Conservation (phyloP, 768 basidiomycete species). For the Lactifluus subvellereus region DNA sequence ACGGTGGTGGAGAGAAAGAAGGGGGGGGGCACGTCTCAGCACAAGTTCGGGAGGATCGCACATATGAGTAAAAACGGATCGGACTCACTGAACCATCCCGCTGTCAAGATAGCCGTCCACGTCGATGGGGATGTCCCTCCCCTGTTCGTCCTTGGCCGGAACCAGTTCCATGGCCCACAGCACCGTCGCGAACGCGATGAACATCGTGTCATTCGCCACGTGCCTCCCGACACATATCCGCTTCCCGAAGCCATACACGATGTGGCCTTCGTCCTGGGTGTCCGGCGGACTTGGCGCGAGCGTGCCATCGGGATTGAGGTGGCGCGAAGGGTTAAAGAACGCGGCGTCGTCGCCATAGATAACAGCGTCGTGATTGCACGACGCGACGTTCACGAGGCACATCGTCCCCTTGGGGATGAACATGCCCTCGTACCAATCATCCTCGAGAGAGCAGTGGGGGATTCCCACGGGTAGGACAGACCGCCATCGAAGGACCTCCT, state of each 20-base stretch:
- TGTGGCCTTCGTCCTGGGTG: constrained; percentile 32
- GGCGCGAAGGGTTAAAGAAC: constrained; percentile 27
- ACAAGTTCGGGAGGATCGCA: not conserved
- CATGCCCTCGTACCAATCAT: constrained; percentile 30
- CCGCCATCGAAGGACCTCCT: constrained; percentile 25
- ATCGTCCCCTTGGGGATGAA: constrained; percentile 36
- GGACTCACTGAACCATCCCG: constrained; percentile 25
- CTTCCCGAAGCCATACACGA: constrained; percentile 31
- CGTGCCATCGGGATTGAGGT: constrained; percentile 28
- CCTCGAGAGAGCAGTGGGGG: constrained; percentile 23
- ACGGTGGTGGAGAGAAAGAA: no score
- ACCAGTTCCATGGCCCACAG: constrained; percentile 29
- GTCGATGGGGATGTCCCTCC: constrained; percentile 18
- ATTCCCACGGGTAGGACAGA: constrained; percentile 22
- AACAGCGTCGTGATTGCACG: constrained; percentile 29
- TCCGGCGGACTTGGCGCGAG: constrained; percentile 24
- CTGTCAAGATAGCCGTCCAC: constrained; percentile 14
- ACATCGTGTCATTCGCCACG: constrained; percentile 33
- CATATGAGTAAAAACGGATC: not conserved
- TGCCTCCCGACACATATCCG: constrained; percentile 33
- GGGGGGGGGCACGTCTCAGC: not conserved
- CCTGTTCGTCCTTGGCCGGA: constrained; percentile 15
- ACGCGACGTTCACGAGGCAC: constrained; percentile 30
- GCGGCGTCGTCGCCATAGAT: constrained; percentile 29
- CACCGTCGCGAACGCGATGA: constrained; percentile 32